Conservation (phyloP, 2,329 filamentous ascomycete species). For the Ascomycota sp. region DNA sequence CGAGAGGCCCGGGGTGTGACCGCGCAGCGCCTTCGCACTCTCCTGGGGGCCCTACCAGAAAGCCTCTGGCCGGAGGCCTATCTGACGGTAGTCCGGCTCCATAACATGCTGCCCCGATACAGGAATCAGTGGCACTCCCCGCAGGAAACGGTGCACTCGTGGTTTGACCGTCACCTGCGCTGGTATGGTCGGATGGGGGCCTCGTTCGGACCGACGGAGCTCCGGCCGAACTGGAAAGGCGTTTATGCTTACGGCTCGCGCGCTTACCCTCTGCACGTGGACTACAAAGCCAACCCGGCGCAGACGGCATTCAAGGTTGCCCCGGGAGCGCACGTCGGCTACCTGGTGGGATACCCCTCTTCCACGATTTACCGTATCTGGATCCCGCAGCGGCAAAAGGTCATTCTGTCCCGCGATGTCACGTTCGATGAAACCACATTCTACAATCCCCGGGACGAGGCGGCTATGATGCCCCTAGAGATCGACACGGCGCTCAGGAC, state of each 20-base stretch:
- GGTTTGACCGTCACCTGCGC: not conserved
- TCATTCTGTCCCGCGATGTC: constrained; percentile 1
- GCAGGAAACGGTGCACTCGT: not conserved
- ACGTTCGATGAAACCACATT: not conserved
- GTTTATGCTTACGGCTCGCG: not conserved
- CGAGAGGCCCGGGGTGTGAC: not conserved
- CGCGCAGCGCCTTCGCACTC: not conserved
- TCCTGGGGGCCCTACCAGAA: not conserved
- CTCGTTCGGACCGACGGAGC: not conserved
- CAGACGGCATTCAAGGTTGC: not conserved
- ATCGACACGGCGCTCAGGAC: not conserved
- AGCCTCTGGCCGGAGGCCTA: not conserved
- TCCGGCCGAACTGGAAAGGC: not conserved
- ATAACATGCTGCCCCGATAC: not conserved
- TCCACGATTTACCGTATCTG: constrained; percentile 1
- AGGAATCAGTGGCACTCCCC: not conserved
- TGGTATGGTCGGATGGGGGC: not conserved
- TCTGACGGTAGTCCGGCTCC: not conserved
- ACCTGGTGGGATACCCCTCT: constrained; percentile 1
- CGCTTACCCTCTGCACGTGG: not conserved
- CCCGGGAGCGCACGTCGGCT: constrained; percentile 1
- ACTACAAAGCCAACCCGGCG: not conserved
- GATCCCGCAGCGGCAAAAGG: not conserved
- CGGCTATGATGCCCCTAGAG: no score
- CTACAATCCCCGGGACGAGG: not conserved